Conservation (phyloP, 108 stramenopile genomes). For the Asterionellopsis glacialis region DNA sequence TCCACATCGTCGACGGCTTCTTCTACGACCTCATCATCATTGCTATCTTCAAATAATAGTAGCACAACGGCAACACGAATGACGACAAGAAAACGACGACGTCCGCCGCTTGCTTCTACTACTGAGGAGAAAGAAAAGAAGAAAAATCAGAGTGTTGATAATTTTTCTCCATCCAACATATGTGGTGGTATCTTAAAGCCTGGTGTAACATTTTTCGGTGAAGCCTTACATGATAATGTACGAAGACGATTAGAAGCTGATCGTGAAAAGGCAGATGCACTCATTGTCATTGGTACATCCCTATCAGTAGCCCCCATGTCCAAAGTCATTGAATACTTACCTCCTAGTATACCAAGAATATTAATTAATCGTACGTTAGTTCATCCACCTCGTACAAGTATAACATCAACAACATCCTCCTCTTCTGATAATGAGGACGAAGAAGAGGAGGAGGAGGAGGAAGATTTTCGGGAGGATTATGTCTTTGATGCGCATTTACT, state of each 20-base stretch:
- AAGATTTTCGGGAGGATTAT: constrained; percentile 39
- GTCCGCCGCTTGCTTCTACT: neutral
- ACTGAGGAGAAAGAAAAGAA: constrained; percentile 4
- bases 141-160: constrained; percentile 1
- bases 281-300: constrained; percentile 86
- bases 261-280: constrained; percentile 69
- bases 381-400: constrained; percentile 20
- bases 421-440: constrained; percentile 10
- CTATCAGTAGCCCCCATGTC: constrained; percentile 86
- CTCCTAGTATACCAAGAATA: constrained; percentile 59
- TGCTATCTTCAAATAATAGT: neutral
- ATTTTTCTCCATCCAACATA: neutral
- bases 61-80: neutral
- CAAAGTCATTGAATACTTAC: constrained; percentile 67
- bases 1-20: constrained; percentile 1
- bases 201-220: constrained; percentile 82
- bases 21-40: constrained; percentile 10
- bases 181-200: constrained; percentile 86
- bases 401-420: too few relatives aligned
- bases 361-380: constrained; percentile 83
- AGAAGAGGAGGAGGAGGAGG: constrained; percentile 18
- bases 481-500: constrained; percentile 77
- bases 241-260: constrained; percentile 54
- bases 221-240: constrained; percentile 58
- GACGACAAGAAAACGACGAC: neutral